Evolutionary conservation across 2,329 filamentous ascomycete genomes (phyloP).

Genomic region (Fusarium fracticaudum): DNA sequence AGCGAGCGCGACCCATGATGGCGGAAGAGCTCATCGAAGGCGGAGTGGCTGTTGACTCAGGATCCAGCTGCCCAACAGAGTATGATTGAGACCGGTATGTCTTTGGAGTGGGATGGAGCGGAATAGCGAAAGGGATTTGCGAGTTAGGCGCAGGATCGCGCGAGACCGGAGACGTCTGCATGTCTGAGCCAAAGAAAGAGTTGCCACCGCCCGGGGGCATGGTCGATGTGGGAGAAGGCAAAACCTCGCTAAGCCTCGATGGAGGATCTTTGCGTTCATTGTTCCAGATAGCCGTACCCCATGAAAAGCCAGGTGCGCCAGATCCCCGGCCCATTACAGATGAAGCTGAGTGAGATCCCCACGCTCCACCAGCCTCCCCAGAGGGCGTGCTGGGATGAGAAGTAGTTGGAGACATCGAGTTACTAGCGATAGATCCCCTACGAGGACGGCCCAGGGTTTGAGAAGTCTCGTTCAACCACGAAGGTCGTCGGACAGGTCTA

Average conservation of each 20-base stretch:
- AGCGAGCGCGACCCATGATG: constrained; percentile 63
- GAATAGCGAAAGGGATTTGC: constrained; percentile 87
- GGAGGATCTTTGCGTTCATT: constrained; percentile 80
- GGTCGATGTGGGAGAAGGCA: constrained; percentile 77
- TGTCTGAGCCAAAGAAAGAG: constrained; percentile 62
- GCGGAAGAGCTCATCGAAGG: constrained; percentile 58
- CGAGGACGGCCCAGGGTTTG: constrained; percentile 71
- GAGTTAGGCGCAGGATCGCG: constrained; percentile 64
- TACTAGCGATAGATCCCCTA: constrained; percentile 80
- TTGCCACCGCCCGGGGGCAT: constrained; percentile 57
- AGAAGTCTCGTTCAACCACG: constrained; percentile 86
- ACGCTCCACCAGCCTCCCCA: constrained; percentile 66
- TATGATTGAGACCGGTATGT: constrained; percentile 96
- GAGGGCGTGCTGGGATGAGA: constrained; percentile 86
- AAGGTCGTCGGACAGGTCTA: constrained; percentile 76
- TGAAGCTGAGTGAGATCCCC: constrained; percentile 64
- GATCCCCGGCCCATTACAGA: constrained; percentile 60
- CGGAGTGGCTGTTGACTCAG: constrained; percentile 60
- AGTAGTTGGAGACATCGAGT: constrained; percentile 79
- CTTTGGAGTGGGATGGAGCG: constrained; percentile 89
- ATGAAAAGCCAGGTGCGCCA: constrained; percentile 66
- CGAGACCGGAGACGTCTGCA: constrained; percentile 61
- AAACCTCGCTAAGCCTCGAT: constrained; percentile 76
- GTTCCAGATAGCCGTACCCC: constrained; percentile 88
- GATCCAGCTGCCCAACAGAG: constrained; percentile 89